These are phyloP conservation scores for Boletellus ananas DNA, from an alignment of 768 basidiomycete genomes.

Conservation along the genomic window DNA sequence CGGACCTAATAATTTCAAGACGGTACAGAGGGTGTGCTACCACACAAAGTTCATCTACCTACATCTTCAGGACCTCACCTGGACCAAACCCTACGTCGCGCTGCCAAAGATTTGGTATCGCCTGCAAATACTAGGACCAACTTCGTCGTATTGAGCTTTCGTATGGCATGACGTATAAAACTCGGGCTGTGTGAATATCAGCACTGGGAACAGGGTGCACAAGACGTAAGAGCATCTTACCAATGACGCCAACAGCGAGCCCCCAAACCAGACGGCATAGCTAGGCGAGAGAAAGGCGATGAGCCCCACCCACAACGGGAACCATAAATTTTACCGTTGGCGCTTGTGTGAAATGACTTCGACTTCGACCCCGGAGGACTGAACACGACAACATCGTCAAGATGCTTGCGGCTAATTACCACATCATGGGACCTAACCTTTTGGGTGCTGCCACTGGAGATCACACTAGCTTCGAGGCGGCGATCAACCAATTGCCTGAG, in stretches of 20 bases:
- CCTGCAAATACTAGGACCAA: conserved; percentile 88
- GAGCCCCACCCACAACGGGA: not conserved
- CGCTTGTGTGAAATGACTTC: conserved; percentile 99
- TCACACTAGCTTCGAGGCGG: conserved; percentile 72
- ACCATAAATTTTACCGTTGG: conserved; percentile 58
- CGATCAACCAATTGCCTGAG: conserved; percentile 92
- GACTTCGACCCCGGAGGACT: conserved; percentile 97
- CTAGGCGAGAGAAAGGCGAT: conserved; percentile 32
- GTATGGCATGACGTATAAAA: conserved; percentile 95
- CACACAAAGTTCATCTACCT: not conserved
- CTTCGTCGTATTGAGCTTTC: conserved; percentile 91
- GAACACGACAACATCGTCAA: conserved; percentile 1
- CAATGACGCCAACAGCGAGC: conserved; percentile 88
- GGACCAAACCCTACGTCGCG: conserved; percentile 49
- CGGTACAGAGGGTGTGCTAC: not conserved
- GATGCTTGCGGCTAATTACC: not conserved
- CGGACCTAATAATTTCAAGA: not conserved
- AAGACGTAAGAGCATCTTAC: conserved; percentile 41
- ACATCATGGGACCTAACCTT: conserved; percentile 48
- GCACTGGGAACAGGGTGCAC: not conserved
- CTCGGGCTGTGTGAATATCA: conserved; percentile 60
- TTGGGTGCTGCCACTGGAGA: conserved; percentile 67
- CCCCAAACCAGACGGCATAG: conserved; percentile 98
- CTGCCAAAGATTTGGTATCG: conserved; percentile 93
- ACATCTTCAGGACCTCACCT: not conserved